Base-by-base conservation (phyloP, 2,329 filamentous ascomycete species). In the Fonsecaea pugnacius region DNA sequence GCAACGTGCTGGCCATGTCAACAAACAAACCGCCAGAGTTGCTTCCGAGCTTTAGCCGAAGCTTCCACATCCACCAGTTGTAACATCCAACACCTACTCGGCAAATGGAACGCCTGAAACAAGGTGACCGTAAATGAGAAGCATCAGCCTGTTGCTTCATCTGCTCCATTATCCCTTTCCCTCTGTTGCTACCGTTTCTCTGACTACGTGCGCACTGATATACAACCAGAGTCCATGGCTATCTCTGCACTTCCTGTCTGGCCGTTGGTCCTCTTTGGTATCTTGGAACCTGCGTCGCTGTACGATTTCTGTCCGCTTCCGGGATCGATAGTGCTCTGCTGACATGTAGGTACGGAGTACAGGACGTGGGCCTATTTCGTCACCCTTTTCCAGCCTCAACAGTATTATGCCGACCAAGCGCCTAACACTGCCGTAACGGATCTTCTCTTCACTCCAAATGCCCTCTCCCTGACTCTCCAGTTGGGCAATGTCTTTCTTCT, bases 401-500 rank as follows among this genome's bases (percentile, higher is more conserved):
- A 84, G 80, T 91, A 91, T 74, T 83, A 89, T 65, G 76, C 80
- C 21, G 83, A 87, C 70, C 89, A 91, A 73, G 80, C 87, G 43
- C 82, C 84, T 5, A 70, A 74, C 52, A 70, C 71, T 10, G 46
- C 75, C 9, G 60, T 78, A 12, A 70, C 74, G 24, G 72, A 77
- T 32, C 79, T 81, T 14, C 62, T 71, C 32, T 67, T 77, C 48
- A 75, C 76, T 35, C 73, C 74, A 4, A 76, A 74, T 69, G 80
- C 80, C 66, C 79, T 83, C 48, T 78, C 88, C n/a, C 77, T 91
- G 32, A 84, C 87, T 52, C 81, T 85, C 70, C 88, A 92, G 76
- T 80, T 92, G 16, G 89, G 87, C 51, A 92, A 92, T 70, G 74
- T 87, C 21, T 91, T 91, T 71, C 82, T 88, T 0, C 80, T 91